Percentiles rank a stretch among this genome's conserved stretches.
These are phyloP conservation scores for Raddia guianensis DNA, from an alignment of 176 grass and related monocot genomes.

Conservation along the genomic window DNA sequence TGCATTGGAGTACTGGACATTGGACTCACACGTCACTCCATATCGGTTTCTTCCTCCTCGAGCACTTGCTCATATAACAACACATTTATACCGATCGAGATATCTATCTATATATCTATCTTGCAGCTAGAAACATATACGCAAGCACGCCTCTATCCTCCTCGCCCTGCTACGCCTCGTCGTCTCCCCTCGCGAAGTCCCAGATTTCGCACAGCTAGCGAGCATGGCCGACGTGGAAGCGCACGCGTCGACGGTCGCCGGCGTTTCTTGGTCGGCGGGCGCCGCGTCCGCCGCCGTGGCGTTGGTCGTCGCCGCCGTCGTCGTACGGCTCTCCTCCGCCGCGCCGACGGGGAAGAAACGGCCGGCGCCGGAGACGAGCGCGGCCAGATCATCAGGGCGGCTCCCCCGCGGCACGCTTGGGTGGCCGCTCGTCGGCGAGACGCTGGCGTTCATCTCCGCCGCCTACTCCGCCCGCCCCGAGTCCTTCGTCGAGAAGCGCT, in stretches of 20 bases:
- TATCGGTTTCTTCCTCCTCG: not conserved
- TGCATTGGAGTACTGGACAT: not conserved
- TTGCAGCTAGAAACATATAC: not conserved
- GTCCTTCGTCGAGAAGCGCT: slow-evolving; percentile 77
- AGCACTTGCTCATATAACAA: not conserved
- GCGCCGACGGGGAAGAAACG: not conserved
- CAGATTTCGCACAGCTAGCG: not conserved
- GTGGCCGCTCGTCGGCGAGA: slow-evolving; percentile 77
- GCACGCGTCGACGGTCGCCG: not conserved
- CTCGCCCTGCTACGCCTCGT: not conserved
- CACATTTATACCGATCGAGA: no score
- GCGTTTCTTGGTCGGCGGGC: slow-evolving; percentile 8
- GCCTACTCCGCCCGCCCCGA: slow-evolving; percentile 61
- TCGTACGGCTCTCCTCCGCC: slow-evolving; percentile 19
- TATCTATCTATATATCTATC: not conserved
- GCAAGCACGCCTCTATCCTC: not conserved
- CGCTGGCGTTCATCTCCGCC: slow-evolving; percentile 68
- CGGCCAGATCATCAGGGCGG: not conserved
- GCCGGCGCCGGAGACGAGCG: not conserved
- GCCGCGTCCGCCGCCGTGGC: slow-evolving; percentile 10
- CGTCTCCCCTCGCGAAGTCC: not conserved
- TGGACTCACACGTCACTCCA: not conserved
- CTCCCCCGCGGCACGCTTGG: slow-evolving; percentile 65
- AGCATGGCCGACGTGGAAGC: not conserved
- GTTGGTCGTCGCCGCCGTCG: slow-evolving; percentile 28